A percentile compares a stretch with the other conserved stretches of the same genome.
Conservation (phyloP, 2,329 filamentous ascomycete genomes). For the Juglanconis juglandina region DNA sequence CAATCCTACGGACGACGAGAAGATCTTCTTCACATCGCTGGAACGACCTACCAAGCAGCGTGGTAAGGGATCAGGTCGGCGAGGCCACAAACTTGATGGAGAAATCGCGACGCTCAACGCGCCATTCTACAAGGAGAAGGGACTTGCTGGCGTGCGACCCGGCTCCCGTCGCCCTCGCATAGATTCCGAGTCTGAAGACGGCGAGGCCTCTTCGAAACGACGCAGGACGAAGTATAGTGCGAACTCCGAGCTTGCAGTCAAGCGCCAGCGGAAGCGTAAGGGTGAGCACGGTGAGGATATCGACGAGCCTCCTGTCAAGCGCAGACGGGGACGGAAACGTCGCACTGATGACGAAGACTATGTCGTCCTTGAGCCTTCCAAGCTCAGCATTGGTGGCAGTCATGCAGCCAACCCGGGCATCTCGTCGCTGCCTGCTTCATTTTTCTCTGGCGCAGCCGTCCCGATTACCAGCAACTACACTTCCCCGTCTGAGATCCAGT, state of each 20-base stretch:
- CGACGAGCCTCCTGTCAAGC: neutral
- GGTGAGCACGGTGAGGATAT: neutral
- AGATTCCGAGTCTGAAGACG: slow-evolving; percentile 15
- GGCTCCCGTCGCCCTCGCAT: slow-evolving; percentile 2
- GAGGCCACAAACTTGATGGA: slow-evolving; percentile 33
- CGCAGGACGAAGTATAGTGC: neutral
- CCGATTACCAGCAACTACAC: slow-evolving; percentile 6
- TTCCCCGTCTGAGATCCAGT: slow-evolving; percentile 26
- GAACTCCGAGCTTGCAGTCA: neutral
- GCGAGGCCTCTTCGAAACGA: neutral
- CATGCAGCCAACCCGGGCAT: slow-evolving; percentile 17
- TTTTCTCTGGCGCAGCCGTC: slow-evolving; percentile 19
- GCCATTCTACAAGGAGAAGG: slow-evolving; percentile 42
- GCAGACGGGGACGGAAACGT: slow-evolving; percentile 5
- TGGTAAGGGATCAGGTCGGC: slow-evolving; percentile 24
- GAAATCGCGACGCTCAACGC: slow-evolving; percentile 49
- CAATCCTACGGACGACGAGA: slow-evolving; percentile 33
- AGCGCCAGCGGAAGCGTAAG: neutral
- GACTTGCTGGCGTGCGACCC: slow-evolving; percentile 18
- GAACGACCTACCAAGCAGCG: slow-evolving; percentile 23
- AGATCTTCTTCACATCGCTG: slow-evolving; percentile 28
- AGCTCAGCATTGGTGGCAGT: slow-evolving; percentile 7
- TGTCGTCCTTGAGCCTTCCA: slow-evolving; percentile 6
- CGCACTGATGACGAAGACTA: slow-evolving; percentile 2
- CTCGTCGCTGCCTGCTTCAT: slow-evolving; percentile 24